Evolutionary conservation across 2,329 filamentous ascomycete genomes (phyloP), one percentile per base, ranked within the genome.

Genomic region (Ophiocordyceps unilateralis): DNA sequence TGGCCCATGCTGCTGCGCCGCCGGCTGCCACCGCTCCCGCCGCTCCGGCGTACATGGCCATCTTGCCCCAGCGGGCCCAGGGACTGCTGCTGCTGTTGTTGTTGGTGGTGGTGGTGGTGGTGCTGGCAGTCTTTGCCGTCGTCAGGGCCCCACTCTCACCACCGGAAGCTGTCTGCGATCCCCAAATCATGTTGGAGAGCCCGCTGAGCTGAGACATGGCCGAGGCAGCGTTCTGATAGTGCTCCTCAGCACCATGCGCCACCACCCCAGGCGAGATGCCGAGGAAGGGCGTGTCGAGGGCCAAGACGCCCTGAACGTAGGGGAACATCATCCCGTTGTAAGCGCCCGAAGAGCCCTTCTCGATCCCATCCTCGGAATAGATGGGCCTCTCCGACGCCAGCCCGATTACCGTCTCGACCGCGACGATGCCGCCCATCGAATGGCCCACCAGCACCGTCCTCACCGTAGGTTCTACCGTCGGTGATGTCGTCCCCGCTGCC

Each of bases 361-460:
- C 54, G 42, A 62, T 57, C 30, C 61, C 63, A 52, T 63, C 62
- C 45, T 65, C 58, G 30, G 66, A 65, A 49, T 68, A 65, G 49
- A 77, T 69, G 45, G 71, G 69, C 47, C 63, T 60, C 43, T 77
- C 73, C 8, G 67, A 69, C 1, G 70, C 65, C 42, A 96, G 72
- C 36, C 79, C 72, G 51, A 95, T 74, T 48, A 89, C 69, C 14
- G 86, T 82, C 57, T 96, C 91, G 28, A 87, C 89, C 11, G 86
- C 89, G 40, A 96, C 87, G 53, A 96, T 95, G 52, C 91, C 91
- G 51, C 83, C 83, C 83, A 83, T 95, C 9, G 82, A 88, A 59
- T 95, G 88, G 21, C 88, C 88, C 45, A 93, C 67, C 15, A 95
- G 72, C 40, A 94, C 72, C 23, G 83, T 81, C 54, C 78, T 80